Conservation (phyloP, 805 yeast species). For the Metschnikowia shivogae region DNA sequence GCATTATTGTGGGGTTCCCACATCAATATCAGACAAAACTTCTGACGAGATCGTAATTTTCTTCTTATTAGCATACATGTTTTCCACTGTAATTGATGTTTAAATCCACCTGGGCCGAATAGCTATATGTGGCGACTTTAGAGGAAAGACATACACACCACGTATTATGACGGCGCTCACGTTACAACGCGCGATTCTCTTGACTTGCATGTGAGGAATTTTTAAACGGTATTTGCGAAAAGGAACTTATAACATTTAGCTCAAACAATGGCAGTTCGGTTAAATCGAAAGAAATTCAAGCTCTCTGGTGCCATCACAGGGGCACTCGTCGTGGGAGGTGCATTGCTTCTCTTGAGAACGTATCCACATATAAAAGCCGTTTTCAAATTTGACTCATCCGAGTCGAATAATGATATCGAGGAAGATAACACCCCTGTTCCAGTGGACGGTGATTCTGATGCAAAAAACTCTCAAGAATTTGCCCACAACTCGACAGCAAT, state of each 20-base stretch:
- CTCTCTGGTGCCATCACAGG: constrained; percentile 33
- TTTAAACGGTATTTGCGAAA: neutral
- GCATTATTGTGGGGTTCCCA: constrained; percentile 2
- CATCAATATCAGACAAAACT: too few relatives aligned
- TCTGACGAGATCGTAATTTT: too few relatives aligned
- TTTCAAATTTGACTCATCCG: constrained; percentile 17
- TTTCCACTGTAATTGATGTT: too few relatives aligned
- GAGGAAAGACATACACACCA: too few relatives aligned
- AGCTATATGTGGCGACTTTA: neutral
- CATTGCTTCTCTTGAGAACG: constrained; percentile 40
- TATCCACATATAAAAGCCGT: constrained; percentile 46
- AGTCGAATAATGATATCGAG: constrained; percentile 11
- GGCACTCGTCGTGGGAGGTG: constrained; percentile 40
- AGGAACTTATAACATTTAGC: neutral
- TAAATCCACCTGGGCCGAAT: too few relatives aligned
- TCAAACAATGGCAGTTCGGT: constrained; percentile 19
- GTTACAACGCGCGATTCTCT: neutral
- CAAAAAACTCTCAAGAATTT: neutral
- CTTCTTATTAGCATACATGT: too few relatives aligned
- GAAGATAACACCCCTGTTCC: constrained; percentile 6
- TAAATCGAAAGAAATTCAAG: constrained; percentile 17
- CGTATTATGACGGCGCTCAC: neutral
- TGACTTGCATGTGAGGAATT: constrained; percentile 3
- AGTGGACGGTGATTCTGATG: neutral
- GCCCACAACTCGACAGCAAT: neutral